Conservation (phyloP, 139 green algal genomes). For the Auxenochlorella pyrenoidosa region DNA sequence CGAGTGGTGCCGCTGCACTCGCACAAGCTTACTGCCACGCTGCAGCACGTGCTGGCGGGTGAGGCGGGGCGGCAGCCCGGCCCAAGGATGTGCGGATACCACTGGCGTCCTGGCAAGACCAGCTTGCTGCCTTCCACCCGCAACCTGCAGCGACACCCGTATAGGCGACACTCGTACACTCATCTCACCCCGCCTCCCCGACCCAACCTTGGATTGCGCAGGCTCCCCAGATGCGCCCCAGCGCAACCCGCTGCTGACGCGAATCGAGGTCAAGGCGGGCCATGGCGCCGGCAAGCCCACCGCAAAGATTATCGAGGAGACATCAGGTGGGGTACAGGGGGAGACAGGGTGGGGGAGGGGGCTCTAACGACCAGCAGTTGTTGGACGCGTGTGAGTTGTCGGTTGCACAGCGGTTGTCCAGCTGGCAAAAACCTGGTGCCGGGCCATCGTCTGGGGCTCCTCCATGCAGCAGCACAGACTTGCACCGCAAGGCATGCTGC, state of each 20-base stretch:
- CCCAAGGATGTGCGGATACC: too few relatives aligned
- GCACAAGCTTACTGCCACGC: conserved; percentile 83
- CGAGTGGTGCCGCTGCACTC: conserved; percentile 90
- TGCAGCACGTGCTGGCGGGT: conserved; percentile 81
- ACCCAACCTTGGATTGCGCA: too few relatives aligned
- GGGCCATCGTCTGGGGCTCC: too few relatives aligned
- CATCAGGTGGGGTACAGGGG: conserved; percentile 8
- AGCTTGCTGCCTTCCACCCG: background rate
- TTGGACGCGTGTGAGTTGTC: too few relatives aligned
- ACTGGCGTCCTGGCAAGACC: too few relatives aligned
- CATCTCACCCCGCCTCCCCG: too few relatives aligned
- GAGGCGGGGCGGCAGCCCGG: background rate
- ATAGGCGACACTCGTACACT: too few relatives aligned
- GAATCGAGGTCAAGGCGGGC: conserved; percentile 83
- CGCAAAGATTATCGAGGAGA: conserved; percentile 69
- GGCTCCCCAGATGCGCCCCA: conserved; percentile 53
- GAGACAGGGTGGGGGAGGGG: too few relatives aligned
- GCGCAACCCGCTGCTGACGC: conserved; percentile 86
- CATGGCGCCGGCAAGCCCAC: conserved; percentile 95
- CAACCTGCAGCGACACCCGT: too few relatives aligned
- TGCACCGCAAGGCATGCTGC: background rate
- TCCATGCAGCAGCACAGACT: too few relatives aligned
- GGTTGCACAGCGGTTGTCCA: too few relatives aligned
- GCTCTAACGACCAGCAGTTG: background rate
- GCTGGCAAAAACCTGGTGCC: too few relatives aligned